Conservation (phyloP, 192 early-diverging fungal genomes). For the Entomortierella lignicola region DNA sequence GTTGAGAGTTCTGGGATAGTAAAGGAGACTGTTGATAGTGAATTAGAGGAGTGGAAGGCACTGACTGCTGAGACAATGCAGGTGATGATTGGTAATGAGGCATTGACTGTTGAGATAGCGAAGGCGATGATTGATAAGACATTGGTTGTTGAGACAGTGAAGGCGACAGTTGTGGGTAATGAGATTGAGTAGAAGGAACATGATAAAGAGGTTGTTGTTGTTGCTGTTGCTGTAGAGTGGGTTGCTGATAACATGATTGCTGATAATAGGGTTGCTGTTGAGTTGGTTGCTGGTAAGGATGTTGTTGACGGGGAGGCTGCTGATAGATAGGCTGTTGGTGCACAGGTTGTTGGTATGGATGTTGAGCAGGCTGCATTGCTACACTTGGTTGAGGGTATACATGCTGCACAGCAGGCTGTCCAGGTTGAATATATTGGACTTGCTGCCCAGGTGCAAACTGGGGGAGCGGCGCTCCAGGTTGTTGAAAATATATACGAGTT, state of each 20-base stretch:
- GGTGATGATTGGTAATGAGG: neutral
- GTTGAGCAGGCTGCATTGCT: neutral
- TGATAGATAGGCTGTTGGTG: neutral
- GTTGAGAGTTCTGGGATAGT: neutral
- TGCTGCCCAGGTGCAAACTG: neutral
- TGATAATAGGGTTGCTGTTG: neutral
- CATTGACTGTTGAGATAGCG: neutral
- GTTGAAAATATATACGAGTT: neutral
- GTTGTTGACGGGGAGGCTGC: neutral
- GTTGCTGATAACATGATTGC: neutral
- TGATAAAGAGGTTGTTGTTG: conserved; percentile 1
- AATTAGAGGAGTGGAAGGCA: neutral
- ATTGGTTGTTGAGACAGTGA: no score
- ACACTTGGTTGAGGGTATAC: neutral
- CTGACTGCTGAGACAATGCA: neutral
- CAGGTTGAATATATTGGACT: neutral
- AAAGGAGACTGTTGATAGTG: neutral
- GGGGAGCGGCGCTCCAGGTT: neutral
- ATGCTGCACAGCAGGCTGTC: neutral
- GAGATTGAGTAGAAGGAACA: neutral
- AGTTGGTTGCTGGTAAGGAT: neutral
- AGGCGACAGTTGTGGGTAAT: neutral
- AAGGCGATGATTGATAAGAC: neutral
- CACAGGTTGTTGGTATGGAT: neutral
- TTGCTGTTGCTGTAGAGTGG: neutral